Percentiles rank a stretch among this genome's conserved stretches.
Conservation (phyloP, 129 eudicot genomes). For the Mikania micrantha region DNA sequence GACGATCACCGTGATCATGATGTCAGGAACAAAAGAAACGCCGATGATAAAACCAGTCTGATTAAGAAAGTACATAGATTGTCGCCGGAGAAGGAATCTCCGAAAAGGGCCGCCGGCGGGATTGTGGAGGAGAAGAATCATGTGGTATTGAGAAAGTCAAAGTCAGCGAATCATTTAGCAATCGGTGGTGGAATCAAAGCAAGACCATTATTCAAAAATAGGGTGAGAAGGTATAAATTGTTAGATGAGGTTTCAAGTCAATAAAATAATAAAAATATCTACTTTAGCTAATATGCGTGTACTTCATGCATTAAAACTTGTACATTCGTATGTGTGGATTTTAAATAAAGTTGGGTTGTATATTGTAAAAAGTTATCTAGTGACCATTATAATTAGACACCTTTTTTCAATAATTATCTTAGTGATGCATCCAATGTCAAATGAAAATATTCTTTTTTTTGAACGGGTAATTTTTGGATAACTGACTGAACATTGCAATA, state of each 20-base stretch:
- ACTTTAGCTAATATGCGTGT: not conserved
- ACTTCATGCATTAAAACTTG: not conserved
- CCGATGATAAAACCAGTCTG: not conserved
- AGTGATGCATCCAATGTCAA: no score
- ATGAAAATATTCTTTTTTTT: no score
- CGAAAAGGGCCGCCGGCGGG: constrained; percentile 30
- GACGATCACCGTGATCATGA: constrained; percentile 14
- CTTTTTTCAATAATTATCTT: no score
- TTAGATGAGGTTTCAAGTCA: constrained; percentile 67
- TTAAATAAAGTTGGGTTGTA: no score
- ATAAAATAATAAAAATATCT: not conserved
- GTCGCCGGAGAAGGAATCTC: constrained; percentile 29
- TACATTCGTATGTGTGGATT: not conserved
- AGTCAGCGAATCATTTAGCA: constrained; percentile 36
- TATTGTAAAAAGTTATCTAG: no score
- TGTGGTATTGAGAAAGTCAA: constrained; percentile 43
- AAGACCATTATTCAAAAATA: constrained; percentile 50
- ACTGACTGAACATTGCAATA: no score
- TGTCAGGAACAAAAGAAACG: constrained; percentile 28
- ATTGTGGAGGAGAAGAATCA: constrained; percentile 19
- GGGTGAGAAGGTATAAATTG: constrained; percentile 80
- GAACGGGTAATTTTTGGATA: no score
- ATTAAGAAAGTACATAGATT: constrained; percentile 34
- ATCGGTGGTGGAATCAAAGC: constrained; percentile 29
- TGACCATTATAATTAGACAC: no score